Evolutionary conservation across 2,329 filamentous ascomycete genomes (phyloP), one percentile per base, ranked within the genome.

Genomic region (Mycosphaerella arachidis): DNA sequence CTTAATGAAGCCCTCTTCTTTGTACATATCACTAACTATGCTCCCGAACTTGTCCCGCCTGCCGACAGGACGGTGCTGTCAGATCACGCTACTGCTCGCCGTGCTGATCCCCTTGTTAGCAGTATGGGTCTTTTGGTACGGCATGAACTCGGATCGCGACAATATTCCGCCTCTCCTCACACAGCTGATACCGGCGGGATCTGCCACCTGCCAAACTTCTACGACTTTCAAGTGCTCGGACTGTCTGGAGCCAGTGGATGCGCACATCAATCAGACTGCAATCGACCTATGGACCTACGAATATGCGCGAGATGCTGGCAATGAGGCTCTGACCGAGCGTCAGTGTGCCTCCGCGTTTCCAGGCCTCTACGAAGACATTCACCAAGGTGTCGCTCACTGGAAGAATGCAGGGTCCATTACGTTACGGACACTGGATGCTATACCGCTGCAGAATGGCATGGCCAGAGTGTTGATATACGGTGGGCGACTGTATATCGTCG

Each of bases 391-490:
- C 8, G 45, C 57, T 16, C 63, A 70, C 57, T 68, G 68, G 66
- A 70, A 60, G 3, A 56, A 57, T 12, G 30, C 55, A 4, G 55
- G 56, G 16, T 60, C 57, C 8, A 63, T 58, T 60, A 66, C 55
- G 57, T 65, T 46, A 55, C 53, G 5, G 45, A 62, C 33, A 40
- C 65, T 46, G 57, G 67, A 54, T 37, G 65, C 18, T 3, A 48
- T 56, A 40, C 58, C 59, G 61, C 65, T 56, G 53, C 65, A 57
- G 56, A 59, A 56, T 64, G 67, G 67, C 62, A 66, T 55, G 67
- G 64, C 53, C 61, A 66, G 57, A 35, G 72, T 67, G 8, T 72
- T 75, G 70, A 71, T 76, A 40, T 71, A 70, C 58, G 63, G 73
- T 54, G 69, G 68, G n/a, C 61, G 68, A 29, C 67, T 75, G 24